Evolutionary conservation across 169 alveolate genomes (phyloP), one percentile per base, ranked within the genome.

Genomic region (Plasmodium coatneyi): DNA sequence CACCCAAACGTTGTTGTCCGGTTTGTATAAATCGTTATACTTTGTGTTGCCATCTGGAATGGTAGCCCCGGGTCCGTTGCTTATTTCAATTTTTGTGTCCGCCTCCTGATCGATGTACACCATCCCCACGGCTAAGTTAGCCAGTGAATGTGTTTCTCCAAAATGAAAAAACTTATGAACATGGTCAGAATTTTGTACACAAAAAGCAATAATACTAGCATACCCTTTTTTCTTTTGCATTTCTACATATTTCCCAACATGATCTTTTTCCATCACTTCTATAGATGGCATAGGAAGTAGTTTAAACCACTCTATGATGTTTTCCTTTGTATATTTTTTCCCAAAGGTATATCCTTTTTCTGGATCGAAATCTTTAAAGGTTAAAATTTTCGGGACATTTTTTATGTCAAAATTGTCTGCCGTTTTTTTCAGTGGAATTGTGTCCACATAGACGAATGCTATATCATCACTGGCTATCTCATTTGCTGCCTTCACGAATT

Each of bases 141-240:
- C 79, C 4, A 89, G n/a, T 66, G 80, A 79, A 19, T 89, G 82
- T 56, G 91, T 89, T 80, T 89, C 94, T 2, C 94, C 94, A 80
- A 89, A 89, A 80, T 89, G 94, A 10, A 89, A 39, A 79, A 89
- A 89, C 80, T 89, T 89, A 89, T 80, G 52, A 32, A 52, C 43
- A 80, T 89, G 41, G 22, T 89, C 90, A 60, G 94, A 89, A 39
- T 43, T 41, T 41, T 80, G 79, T 39, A 49, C 32, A 89, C 83
- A 54, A 89, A 43, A 89, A 60, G 94, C 94, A 41, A 89, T 89
- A 80, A 89, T 89, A 80, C 91, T 70, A 5, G 94, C 94, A 89
- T 79, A 89, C 5, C 94, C 94, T 80, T 80, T 89, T 71, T 89
- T 89, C 49, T 89, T 78, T 14, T 89, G 89, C 74, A 89, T 60